These are phyloP conservation scores for Hylodesmum podocarpum DNA, from an alignment of 306 rosid species.

Conservation along the genomic window DNA sequence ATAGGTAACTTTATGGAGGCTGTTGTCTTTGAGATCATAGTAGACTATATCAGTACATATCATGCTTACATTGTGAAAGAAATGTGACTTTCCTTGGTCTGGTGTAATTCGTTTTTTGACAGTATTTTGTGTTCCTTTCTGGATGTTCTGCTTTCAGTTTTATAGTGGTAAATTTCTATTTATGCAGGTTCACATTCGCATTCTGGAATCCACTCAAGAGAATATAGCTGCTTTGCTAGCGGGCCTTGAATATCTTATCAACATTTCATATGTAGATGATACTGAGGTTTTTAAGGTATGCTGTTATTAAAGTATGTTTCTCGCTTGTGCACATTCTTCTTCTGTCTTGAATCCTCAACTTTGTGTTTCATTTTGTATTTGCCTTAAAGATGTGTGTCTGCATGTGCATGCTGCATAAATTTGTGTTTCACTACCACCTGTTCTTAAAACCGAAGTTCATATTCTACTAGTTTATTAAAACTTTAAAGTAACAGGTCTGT, in stretches of 20 bases:
- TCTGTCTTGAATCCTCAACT: neutral
- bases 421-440: neutral
- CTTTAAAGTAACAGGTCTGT: slow-evolving; percentile 84
- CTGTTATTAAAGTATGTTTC: neutral
- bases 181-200: slow-evolving; percentile 77
- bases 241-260: slow-evolving; percentile 96
- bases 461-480: slow-evolving; percentile 2
- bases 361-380: neutral
- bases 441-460: neutral
- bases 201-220: slow-evolving; percentile 76
- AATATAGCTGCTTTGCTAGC: slow-evolving; percentile 64
- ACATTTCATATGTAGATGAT: slow-evolving; percentile 94
- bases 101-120: neutral
- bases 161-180: neutral
- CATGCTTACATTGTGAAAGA: neutral
- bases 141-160: neutral
- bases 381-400: neutral
- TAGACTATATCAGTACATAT: neutral
- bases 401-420: neutral
- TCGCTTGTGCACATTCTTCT: neutral
- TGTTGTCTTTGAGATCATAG: neutral
- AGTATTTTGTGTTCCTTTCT: neutral
- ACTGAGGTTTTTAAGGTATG: slow-evolving; percentile 95
- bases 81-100: neutral
- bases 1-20: neutral